Evolutionary conservation across 2,329 filamentous ascomycete genomes (phyloP).

Genomic region (Clonostachys rosea): DNA sequence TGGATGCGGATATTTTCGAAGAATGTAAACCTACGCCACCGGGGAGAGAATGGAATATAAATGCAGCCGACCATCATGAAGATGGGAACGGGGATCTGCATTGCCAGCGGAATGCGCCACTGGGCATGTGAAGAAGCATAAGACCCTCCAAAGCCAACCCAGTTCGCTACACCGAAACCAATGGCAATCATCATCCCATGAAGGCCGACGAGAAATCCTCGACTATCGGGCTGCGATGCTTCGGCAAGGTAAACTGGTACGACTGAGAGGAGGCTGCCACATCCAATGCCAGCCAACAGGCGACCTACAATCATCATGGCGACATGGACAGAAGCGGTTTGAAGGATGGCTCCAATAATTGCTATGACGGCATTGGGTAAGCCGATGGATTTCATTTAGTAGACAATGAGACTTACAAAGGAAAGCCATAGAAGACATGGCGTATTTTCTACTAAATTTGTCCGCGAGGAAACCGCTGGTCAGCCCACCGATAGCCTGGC

Average conservation of each 20-base stretch:
- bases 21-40: constrained; percentile 10
- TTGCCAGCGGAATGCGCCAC: constrained; percentile 25
- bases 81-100: constrained; percentile 18
- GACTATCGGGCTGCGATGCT: constrained; percentile 33
- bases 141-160: constrained; percentile 15
- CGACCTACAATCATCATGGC: constrained; percentile 32
- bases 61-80: constrained; percentile 10
- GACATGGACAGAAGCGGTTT: constrained; percentile 28
- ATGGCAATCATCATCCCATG: constrained; percentile 18
- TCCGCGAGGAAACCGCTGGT: constrained; percentile 23
- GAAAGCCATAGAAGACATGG: constrained; percentile 17
- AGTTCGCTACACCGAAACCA: constrained; percentile 9
- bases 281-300: constrained; percentile 30
- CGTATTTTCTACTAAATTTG: constrained; percentile 24
- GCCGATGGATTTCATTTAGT: neutral
- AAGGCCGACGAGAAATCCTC: constrained; percentile 33
- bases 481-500: constrained; percentile 19
- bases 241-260: constrained; percentile 34
- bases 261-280: constrained; percentile 23
- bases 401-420: constrained; percentile 4
- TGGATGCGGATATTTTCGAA: neutral
- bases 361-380: neutral
- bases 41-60: constrained; percentile 15
- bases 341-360: constrained; percentile 30
- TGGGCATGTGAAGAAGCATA: constrained; percentile 18